phyloP scores from a whole-genome alignment of 177 flowering plant genomes.

The Tripterygium wilfordii region DNA sequence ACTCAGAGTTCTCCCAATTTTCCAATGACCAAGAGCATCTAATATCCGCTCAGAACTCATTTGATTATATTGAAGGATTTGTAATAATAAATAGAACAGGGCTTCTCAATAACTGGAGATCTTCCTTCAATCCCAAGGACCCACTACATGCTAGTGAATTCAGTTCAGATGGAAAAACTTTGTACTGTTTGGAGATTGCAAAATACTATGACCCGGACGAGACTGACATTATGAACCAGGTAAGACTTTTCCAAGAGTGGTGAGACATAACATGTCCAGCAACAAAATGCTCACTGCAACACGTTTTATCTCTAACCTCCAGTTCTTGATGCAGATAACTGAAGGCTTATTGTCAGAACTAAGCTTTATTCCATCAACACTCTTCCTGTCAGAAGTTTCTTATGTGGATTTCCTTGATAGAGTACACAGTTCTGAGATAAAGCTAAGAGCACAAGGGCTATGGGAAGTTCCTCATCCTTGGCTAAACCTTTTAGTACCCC shows the following conservation, averaged over 20 bases:
- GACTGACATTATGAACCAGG: slow-evolving; percentile 43
- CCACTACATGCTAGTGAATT: slow-evolving; percentile 69
- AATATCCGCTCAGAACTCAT: slow-evolving; percentile 45
- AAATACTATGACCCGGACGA: slow-evolving; percentile 59
- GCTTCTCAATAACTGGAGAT: slow-evolving; percentile 75
- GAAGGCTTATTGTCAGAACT: slow-evolving; percentile 40
- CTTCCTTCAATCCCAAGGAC: slow-evolving; percentile 68
- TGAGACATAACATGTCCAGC: background rate
- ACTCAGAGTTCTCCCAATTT: slow-evolving; percentile 70
- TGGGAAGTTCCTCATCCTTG: slow-evolving; percentile 93
- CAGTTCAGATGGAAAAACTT: slow-evolving; percentile 60
- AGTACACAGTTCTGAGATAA: slow-evolving; percentile 59
- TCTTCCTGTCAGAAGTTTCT: slow-evolving; percentile 57
- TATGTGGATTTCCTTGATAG: slow-evolving; percentile 68
- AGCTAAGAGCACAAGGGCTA: slow-evolving; percentile 53
- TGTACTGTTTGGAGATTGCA: slow-evolving; percentile 78
- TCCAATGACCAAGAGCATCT: slow-evolving; percentile 74
- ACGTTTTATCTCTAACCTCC: background rate
- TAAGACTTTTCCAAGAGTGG: slow-evolving; percentile 11
- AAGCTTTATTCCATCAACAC: slow-evolving; percentile 53
- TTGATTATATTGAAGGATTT: slow-evolving; percentile 91
- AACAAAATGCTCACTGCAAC: background rate
- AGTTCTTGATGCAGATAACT: slow-evolving; percentile 49
- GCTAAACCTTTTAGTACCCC: slow-evolving; percentile 76
- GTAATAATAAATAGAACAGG: slow-evolving; percentile 80